Conservation (phyloP, 2,329 filamentous ascomycete genomes). For the Penicillium crustosum region DNA sequence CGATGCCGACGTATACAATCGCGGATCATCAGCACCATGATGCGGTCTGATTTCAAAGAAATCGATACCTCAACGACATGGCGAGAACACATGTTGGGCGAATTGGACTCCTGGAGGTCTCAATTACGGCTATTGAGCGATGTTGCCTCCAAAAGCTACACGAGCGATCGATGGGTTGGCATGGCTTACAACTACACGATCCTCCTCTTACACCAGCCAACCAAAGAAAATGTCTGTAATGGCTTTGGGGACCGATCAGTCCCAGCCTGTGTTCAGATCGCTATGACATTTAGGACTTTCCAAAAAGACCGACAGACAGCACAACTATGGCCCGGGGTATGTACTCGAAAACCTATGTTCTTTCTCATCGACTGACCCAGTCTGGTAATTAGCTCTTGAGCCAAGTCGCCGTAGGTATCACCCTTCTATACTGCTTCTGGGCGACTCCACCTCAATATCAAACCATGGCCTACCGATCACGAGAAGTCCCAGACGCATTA, state of each 20-base stretch:
- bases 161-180: slow-evolving; percentile 19
- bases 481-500: slow-evolving; percentile 12
- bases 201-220: slow-evolving; percentile 16
- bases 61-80: slow-evolving; percentile 11
- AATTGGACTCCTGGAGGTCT: slow-evolving; percentile 16
- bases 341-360: background rate
- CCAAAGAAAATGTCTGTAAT: slow-evolving; percentile 10
- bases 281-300: slow-evolving; percentile 18
- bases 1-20: slow-evolving; percentile 20
- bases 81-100: slow-evolving; percentile 17
- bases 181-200: slow-evolving; percentile 22
- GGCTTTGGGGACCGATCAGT: slow-evolving; percentile 13
- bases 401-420: slow-evolving; percentile 18
- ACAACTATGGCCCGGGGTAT: slow-evolving; percentile 20
- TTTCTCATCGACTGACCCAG: background rate
- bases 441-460: slow-evolving; percentile 12
- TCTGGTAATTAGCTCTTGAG: slow-evolving; percentile 12
- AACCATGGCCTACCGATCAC: slow-evolving; percentile 3
- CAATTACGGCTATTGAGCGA: slow-evolving; percentile 15
- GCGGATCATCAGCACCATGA: slow-evolving; percentile 16
- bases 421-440: slow-evolving; percentile 20
- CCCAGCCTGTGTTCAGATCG: slow-evolving; percentile 12
- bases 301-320: slow-evolving; percentile 20
- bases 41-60: slow-evolving; percentile 15
- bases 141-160: slow-evolving; percentile 14